These are phyloP conservation scores for Malassezia restricta DNA, from an alignment of 1,284 basidiomycete species.

Conservation along the genomic window DNA sequence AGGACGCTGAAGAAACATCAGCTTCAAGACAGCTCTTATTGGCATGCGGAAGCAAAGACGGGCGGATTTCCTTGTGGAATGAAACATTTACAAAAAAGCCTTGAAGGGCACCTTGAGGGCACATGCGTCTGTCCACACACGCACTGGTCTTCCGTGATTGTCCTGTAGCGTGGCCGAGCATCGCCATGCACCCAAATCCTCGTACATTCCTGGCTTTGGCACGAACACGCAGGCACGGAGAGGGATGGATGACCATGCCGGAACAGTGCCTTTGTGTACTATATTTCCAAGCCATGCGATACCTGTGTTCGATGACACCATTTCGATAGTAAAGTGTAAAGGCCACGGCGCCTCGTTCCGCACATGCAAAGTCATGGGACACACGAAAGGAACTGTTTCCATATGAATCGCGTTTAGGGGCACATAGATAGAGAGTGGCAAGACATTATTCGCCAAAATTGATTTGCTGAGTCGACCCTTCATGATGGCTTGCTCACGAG, in stretches of 20 bases:
- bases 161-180: neutral
- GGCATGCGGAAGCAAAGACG: conserved; percentile 12
- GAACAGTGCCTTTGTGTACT: neutral
- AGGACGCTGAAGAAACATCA: neutral
- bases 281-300: conserved; percentile 7
- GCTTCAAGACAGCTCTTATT: neutral
- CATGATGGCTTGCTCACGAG: conserved; percentile 19
- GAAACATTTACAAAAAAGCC: neutral
- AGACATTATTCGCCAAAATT: neutral
- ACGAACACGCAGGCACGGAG: neutral
- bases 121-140: neutral
- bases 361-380: neutral
- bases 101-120: too few species aligned
- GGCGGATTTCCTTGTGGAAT: conserved; percentile 15
- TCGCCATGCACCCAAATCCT: conserved; percentile 7
- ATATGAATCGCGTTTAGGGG: neutral
- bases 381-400: neutral
- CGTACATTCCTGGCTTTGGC: conserved; percentile 2
- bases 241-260: neutral
- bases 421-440: conserved; percentile 1
- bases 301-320: neutral
- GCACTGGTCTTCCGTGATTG: neutral
- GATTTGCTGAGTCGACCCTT: conserved; percentile 15
- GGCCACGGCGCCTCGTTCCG: conserved; percentile 11
- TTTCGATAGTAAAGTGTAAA: neutral